phyloP scores from a whole-genome alignment of 75 land plant genomes.

The Cryptomeria japonica region DNA sequence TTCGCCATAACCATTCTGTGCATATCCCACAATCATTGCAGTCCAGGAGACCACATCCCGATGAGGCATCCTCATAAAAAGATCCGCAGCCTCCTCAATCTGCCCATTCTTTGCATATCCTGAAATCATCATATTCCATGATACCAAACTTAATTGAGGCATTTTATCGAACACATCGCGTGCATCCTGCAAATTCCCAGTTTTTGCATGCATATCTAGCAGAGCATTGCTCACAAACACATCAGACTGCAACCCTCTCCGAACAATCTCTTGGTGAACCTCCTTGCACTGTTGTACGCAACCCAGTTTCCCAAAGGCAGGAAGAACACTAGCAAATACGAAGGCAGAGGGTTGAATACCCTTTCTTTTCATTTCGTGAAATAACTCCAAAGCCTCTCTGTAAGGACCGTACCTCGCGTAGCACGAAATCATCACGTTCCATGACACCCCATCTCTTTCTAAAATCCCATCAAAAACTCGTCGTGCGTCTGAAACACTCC shows the following conservation, averaged over 20 bases:
- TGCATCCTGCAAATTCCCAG: constrained; percentile 16
- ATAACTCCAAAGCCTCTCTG: constrained; percentile 32
- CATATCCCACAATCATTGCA: neutral
- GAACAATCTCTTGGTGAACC: neutral
- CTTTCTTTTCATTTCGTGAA: constrained; percentile 35
- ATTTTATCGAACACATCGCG: constrained; percentile 15
- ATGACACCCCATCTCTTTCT: constrained; percentile 52
- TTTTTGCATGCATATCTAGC: constrained; percentile 15
- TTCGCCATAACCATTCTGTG: constrained; percentile 7
- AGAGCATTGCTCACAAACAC: constrained; percentile 14
- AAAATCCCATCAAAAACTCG: constrained; percentile 40
- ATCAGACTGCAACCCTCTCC: constrained; percentile 13
- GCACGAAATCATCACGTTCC: constrained; percentile 63
- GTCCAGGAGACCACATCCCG: neutral
- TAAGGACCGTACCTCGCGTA: constrained; percentile 27
- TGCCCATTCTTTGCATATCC: neutral
- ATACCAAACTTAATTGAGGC: constrained; percentile 11
- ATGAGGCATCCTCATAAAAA: neutral
- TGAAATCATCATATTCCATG: constrained; percentile 25
- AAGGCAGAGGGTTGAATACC: constrained; percentile 42
- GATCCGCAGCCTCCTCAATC: neutral
- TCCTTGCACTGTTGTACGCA: constrained; percentile 12
- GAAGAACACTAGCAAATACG: constrained; percentile 43
- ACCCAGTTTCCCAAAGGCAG: constrained; percentile 28
- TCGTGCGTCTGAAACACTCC: constrained; percentile 35